phyloP scores from a whole-genome alignment of 495 filamentous ascomycete species.

The Cladorrhinum samala region DNA sequence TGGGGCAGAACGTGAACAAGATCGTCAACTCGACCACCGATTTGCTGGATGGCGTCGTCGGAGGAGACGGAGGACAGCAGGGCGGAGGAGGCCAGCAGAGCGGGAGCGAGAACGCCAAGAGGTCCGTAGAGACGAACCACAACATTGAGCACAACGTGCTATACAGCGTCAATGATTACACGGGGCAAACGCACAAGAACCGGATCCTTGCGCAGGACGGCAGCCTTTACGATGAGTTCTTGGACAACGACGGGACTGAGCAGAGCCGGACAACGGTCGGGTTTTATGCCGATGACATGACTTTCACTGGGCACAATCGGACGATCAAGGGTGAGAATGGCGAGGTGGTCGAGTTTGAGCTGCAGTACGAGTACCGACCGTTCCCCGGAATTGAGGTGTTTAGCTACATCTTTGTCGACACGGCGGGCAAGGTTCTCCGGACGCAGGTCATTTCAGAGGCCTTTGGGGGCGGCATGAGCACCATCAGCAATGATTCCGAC shows the following conservation, averaged over 20 bases:
- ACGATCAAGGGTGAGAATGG: conserved; percentile 36
- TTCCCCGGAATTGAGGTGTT: conserved; percentile 43
- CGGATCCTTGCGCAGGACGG: conserved; percentile 50
- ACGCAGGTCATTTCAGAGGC: conserved; percentile 48
- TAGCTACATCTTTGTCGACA: conserved; percentile 43
- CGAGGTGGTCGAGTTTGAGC: conserved; percentile 35
- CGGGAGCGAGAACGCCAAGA: conserved; percentile 14
- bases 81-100: not conserved
- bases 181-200: conserved; percentile 49
- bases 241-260: conserved; percentile 48
- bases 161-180: conserved; percentile 51
- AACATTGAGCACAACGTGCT: conserved; percentile 32
- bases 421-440: conserved; percentile 38
- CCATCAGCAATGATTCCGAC: conserved; percentile 37
- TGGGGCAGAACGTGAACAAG: conserved; percentile 41
- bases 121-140: conserved; percentile 15
- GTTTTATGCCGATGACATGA: conserved; percentile 44
- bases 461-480: conserved; percentile 44
- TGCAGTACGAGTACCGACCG: conserved; percentile 49
- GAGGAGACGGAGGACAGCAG: not conserved
- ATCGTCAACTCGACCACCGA: conserved; percentile 42
- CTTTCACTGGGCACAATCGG: conserved; percentile 47
- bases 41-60: conserved; percentile 19
- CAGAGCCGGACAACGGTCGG: conserved; percentile 36
- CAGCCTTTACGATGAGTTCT: conserved; percentile 43